Base-by-base conservation (phyloP, 441 rosid species). In the Syzygium malaccense region DNA sequence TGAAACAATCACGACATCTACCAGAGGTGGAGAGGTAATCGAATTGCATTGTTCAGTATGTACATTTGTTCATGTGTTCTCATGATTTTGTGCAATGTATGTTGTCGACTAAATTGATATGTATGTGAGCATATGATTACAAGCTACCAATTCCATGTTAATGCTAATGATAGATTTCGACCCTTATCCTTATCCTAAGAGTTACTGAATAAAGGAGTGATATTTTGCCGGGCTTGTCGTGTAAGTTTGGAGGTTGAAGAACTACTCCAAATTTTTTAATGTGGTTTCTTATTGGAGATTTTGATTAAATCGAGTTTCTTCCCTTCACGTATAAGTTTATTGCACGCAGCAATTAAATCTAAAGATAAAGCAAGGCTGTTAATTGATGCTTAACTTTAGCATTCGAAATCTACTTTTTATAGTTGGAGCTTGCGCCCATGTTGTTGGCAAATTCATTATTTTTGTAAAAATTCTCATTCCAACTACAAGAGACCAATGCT, bases 21-120 rank as follows among this genome's bases (percentile, higher is more conserved):
- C 94, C 37, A 90, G 93, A 90, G 92, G 91, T 86, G 98, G 95
- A 84, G 98, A 95, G 95, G 99, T 96, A 93, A 92, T 90, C 88
- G 33, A 28, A 88, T 89, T 86, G 64, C 54, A 28, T n/a, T 26
- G 68, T 23, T 78, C 53, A 37, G 87, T 87, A 54, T 87, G 54
- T 55, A 37, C 32, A 23, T 30, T 56, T 48, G 48, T 37, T 49
- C 32, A 26, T 1, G 53, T 86, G 62, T 85, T 75, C 17, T 75
- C 83, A 75, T 75, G 83, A 75, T 58, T 58, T 85, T 19, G 66
- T 32, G 87, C 33, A 55, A 85, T 55, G 19, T 23, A 75, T 41
- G 83, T 41, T 37, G 83, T 41, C 25, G n/a, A 41, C 83, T 75
- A 20, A 12, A 7, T 41, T 75, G 83, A 75, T 23, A 75, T 41